Percentiles rank a stretch among this genome's conserved stretches.
phyloP scores from a whole-genome alignment of 2,329 filamentous ascomycete genomes.

The Cercospora citrullina region DNA sequence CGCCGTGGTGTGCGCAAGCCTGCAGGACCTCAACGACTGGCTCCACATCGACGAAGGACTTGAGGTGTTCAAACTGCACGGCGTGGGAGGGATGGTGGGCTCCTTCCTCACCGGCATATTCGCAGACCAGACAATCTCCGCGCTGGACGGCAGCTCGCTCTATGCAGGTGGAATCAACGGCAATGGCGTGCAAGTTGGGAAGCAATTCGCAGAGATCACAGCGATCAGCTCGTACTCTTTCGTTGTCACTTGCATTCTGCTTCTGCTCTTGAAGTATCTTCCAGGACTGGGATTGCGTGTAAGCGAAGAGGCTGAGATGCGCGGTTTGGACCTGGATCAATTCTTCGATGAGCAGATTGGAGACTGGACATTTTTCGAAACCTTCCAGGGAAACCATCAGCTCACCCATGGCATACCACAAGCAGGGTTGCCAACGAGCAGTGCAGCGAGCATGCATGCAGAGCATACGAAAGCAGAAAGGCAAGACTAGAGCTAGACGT shows the following conservation, averaged over 20 bases:
- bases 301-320: constrained; percentile 56
- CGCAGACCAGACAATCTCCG: constrained; percentile 50
- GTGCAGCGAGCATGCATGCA: constrained; percentile 16
- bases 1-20: constrained; percentile 51
- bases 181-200: constrained; percentile 56
- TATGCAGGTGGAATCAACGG: constrained; percentile 56
- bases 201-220: constrained; percentile 58
- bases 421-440: constrained; percentile 17
- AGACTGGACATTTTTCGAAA: constrained; percentile 35
- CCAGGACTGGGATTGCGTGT: constrained; percentile 57
- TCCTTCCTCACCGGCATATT: constrained; percentile 61
- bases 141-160: constrained; percentile 53
- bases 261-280: constrained; percentile 56
- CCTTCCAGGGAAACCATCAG: constrained; percentile 21
- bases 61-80: constrained; percentile 62
- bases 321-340: constrained; percentile 56
- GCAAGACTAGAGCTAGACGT: not conserved
- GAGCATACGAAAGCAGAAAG: constrained; percentile 8
- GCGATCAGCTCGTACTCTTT: constrained; percentile 58
- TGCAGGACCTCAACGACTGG: constrained; percentile 56
- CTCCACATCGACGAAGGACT: constrained; percentile 59
- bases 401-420: constrained; percentile 31
- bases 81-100: constrained; percentile 58
- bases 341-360: constrained; percentile 59
- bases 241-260: constrained; percentile 52